Percentiles rank a stretch among this genome's conserved stretches.
These are phyloP conservation scores for Phanerochaete sordida DNA, from an alignment of 768 basidiomycete species.

Conservation along the genomic window DNA sequence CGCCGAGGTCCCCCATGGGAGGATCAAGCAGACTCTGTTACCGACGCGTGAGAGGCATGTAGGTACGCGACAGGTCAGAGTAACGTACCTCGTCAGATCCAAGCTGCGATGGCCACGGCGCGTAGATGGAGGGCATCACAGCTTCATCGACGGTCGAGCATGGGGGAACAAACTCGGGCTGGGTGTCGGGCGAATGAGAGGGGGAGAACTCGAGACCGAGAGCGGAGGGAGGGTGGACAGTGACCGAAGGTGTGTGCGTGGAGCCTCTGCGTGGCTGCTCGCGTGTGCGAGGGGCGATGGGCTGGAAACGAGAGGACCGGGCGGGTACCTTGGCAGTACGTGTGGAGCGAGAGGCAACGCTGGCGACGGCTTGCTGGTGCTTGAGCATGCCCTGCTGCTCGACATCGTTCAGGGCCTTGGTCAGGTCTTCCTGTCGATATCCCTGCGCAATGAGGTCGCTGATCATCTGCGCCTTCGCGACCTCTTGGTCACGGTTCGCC, in stretches of 20 bases:
- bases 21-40: too few relatives aligned
- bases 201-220: neutral
- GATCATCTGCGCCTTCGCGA: neutral
- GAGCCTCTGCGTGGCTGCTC: neutral
- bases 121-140: too few relatives aligned
- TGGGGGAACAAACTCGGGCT: neutral
- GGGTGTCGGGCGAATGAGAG: neutral
- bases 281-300: neutral
- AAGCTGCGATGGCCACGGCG: too few relatives aligned
- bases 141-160: neutral
- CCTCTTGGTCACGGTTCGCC: neutral
- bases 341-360: neutral
- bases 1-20: too few relatives aligned
- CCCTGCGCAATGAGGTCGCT: neutral
- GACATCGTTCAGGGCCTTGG: neutral
- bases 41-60: too few relatives aligned
- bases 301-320: neutral
- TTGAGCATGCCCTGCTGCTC: neutral
- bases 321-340: neutral
- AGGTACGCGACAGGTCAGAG: too few relatives aligned
- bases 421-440: neutral
- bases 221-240: neutral
- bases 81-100: neutral
- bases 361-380: neutral
- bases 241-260: neutral